Evolutionary conservation across 1,139 yeast species (phyloP).

Genomic region (Magnusiomyces tetraspermus): DNA sequence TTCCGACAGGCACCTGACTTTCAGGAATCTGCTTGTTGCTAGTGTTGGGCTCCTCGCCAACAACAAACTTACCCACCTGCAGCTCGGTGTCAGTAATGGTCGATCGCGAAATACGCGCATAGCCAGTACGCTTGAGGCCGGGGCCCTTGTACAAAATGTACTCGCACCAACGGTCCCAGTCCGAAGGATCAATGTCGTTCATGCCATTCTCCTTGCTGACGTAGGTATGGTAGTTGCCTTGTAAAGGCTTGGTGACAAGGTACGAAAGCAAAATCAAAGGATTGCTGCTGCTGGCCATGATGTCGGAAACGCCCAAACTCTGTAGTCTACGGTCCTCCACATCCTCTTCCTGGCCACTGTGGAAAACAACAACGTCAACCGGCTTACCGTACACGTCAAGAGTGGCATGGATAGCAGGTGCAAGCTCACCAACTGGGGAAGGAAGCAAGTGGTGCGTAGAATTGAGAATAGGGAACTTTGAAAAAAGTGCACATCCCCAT

Average conservation of each 20-base stretch:
- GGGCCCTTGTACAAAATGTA: slow-evolving; percentile 74
- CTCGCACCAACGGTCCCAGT: slow-evolving; percentile 98
- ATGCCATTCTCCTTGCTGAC: slow-evolving; percentile 77
- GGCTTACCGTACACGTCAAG: slow-evolving; percentile 75
- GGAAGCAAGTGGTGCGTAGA: slow-evolving; percentile 89
- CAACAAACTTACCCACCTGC: slow-evolving; percentile 85
- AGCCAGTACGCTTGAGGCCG: slow-evolving; percentile 68
- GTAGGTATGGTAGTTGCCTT: slow-evolving; percentile 87
- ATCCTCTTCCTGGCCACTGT: slow-evolving; percentile 97
- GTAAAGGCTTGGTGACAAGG: slow-evolving; percentile 74
- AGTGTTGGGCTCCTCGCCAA: slow-evolving; percentile 42
- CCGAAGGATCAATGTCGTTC: slow-evolving; percentile 87
- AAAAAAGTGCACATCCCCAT: slow-evolving; percentile 90
- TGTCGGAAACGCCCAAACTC: slow-evolving; percentile 60
- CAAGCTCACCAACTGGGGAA: slow-evolving; percentile 94
- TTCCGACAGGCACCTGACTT: slow-evolving; percentile 46
- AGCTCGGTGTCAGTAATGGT: slow-evolving; percentile 95
- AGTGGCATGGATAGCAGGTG: slow-evolving; percentile 97
- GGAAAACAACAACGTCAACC: slow-evolving; percentile 93
- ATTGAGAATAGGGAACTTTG: slow-evolving; percentile 85
- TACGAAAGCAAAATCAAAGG: slow-evolving; percentile 83
- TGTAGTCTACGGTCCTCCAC: slow-evolving; percentile 86
- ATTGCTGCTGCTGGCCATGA: slow-evolving; percentile 69
- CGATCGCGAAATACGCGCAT: slow-evolving; percentile 87
- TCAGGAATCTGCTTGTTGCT: slow-evolving; percentile 47